A percentile compares a stretch with the other conserved stretches of the same genome.
phyloP scores from a whole-genome alignment of 1,139 yeast genomes.

The Hyphopichia wangnamkhiaoensis region DNA sequence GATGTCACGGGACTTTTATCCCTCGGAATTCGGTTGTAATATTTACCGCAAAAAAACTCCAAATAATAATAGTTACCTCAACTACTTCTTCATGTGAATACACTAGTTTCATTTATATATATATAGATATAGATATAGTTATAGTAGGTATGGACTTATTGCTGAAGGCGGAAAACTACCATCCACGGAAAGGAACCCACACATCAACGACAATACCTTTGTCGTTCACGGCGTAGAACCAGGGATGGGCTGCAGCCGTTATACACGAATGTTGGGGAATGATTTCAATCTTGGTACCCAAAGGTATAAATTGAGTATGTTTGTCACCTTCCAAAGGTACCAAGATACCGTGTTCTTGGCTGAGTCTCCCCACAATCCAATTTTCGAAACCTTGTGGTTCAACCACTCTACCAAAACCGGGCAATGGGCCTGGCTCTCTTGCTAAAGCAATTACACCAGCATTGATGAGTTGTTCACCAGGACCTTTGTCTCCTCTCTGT shows the following conservation, averaged over 20 bases:
- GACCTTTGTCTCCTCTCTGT: constrained; percentile 41
- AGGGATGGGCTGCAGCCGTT: constrained; percentile 63
- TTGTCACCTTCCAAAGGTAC: constrained; percentile 31
- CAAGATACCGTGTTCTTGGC: constrained; percentile 68
- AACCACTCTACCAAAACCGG: constrained; percentile 50
- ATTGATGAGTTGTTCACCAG: constrained; percentile 67
- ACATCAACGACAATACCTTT: constrained; percentile 56
- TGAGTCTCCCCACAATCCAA: constrained; percentile 59
- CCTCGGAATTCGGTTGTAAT: too few relatives aligned
- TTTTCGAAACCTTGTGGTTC: constrained; percentile 38
- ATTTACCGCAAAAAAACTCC: too few relatives aligned
- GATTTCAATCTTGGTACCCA: constrained; percentile 57
- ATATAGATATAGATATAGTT: too few relatives aligned
- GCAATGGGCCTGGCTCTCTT: constrained; percentile 56
- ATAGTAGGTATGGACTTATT: neutral
- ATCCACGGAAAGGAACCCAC: constrained; percentile 72
- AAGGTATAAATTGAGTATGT: constrained; percentile 39
- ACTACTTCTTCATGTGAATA: too few relatives aligned
- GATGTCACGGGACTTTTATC: too few relatives aligned
- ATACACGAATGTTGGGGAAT: constrained; percentile 79
- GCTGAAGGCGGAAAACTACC: constrained; percentile 17
- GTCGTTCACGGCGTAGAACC: constrained; percentile 56
- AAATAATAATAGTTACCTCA: too few relatives aligned
- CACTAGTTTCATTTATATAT: too few relatives aligned
- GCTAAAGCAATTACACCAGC: constrained; percentile 75